These are phyloP conservation scores for Suillus discolor DNA, from an alignment of 768 basidiomycete genomes.

Conservation along the genomic window DNA sequence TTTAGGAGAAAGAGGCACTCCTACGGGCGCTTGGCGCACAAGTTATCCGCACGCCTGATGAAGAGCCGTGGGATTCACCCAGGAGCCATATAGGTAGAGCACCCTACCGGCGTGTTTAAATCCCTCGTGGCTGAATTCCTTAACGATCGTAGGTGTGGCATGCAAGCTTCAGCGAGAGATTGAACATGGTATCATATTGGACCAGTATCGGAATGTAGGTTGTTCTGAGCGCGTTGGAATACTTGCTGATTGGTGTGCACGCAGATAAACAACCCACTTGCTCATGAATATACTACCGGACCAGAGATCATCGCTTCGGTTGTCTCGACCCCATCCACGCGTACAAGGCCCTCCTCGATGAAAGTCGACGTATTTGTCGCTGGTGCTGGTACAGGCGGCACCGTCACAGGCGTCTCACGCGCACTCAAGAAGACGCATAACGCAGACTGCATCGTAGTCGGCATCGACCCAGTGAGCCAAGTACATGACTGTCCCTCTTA, in stretches of 20 bases:
- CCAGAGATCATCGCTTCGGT: conserved; percentile 89
- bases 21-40: conserved; percentile 92
- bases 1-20: conserved; percentile 88
- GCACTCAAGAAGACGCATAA: conserved; percentile 83
- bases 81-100: conserved; percentile 90
- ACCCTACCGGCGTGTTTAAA: conserved; percentile 25
- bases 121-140: conserved; percentile 85
- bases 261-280: conserved; percentile 82
- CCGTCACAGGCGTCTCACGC: conserved; percentile 83
- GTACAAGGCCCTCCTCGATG: conserved; percentile 58
- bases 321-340: conserved; percentile 61
- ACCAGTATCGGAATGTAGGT: conserved; percentile 85
- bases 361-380: conserved; percentile 84
- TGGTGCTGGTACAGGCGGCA: conserved; percentile 94
- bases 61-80: conserved; percentile 86
- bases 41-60: conserved; percentile 91
- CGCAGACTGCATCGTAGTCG: conserved; percentile 72
- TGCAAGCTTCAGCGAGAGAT: conserved; percentile 74
- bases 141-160: conserved; percentile 86
- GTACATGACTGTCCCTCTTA: background rate
- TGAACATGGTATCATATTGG: conserved; percentile 84
- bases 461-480: conserved; percentile 80
- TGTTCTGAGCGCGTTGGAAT: background rate
- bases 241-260: conserved; percentile 9
- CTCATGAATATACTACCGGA: conserved; percentile 89